phyloP scores from a whole-genome alignment of 345 rosid genomes.

The Diplotaxis tenuifolia region DNA sequence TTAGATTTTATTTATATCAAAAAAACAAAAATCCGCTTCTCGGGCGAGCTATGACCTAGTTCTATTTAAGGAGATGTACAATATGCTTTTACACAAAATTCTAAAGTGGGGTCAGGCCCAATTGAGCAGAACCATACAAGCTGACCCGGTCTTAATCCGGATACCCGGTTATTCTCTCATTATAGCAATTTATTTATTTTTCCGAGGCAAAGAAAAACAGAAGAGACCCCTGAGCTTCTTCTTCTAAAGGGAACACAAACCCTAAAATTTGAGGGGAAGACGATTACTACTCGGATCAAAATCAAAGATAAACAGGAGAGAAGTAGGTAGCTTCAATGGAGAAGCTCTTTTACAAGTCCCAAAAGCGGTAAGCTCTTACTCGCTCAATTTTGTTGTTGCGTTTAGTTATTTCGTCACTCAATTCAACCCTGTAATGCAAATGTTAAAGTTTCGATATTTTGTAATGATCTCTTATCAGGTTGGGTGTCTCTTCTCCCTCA shows the following conservation, averaged over 20 bases:
- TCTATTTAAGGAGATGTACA: too few species aligned
- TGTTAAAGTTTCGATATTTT: neutral
- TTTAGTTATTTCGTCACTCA: too few species aligned
- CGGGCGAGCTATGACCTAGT: too few species aligned
- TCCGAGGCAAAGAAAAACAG: neutral
- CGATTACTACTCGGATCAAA: neutral
- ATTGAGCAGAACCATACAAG: neutral
- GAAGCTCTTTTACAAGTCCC: neutral
- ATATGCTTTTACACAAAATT: too few species aligned
- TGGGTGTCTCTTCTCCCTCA: neutral
- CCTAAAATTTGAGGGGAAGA: neutral
- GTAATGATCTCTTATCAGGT: neutral
- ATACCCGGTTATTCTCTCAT: neutral
- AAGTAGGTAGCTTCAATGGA: neutral
- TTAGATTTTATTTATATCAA: too few species aligned
- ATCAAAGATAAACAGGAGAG: neutral
- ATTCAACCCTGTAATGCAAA: neutral
- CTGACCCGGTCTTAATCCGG: neutral
- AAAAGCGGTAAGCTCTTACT: neutral
- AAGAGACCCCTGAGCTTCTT: neutral
- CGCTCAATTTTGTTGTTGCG: neutral
- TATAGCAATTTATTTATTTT: neutral
- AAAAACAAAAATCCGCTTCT: too few species aligned
- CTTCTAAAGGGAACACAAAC: neutral
- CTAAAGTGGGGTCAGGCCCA: neutral